A percentile compares a stretch with the other conserved stretches of the same genome.
Evolutionary conservation across 371 early-diverging fungal genomes (phyloP).

Genomic region (Apophysomyces trapeziformis): DNA sequence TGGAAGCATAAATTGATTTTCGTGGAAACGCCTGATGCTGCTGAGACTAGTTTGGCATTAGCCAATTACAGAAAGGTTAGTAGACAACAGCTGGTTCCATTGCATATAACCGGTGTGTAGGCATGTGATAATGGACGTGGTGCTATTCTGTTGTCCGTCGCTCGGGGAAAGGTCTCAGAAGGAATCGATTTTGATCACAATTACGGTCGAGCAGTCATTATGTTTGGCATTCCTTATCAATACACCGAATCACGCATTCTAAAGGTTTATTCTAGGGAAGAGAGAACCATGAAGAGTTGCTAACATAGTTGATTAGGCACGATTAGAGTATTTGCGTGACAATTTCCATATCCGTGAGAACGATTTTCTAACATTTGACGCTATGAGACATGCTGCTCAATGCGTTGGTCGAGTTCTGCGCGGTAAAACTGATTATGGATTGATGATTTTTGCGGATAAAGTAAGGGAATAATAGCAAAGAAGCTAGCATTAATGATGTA

Average conservation of each 20-base stretch:
- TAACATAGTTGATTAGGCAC: slow-evolving; percentile 61
- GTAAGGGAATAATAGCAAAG: slow-evolving; percentile 31
- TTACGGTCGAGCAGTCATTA: slow-evolving; percentile 98
- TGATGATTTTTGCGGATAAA: slow-evolving; percentile 99
- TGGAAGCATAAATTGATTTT: slow-evolving; percentile 98
- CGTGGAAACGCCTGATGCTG: slow-evolving; percentile 99
- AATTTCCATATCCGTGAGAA: slow-evolving; percentile 95
- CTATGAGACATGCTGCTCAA: slow-evolving; percentile 99
- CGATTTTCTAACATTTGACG: slow-evolving; percentile 99
- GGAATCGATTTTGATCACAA: slow-evolving; percentile 99
- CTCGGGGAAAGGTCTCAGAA: slow-evolving; percentile 99
- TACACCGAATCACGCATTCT: slow-evolving; percentile 97
- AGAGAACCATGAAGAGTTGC: background rate
- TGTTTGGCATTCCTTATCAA: slow-evolving; percentile 99
- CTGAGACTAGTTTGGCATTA: slow-evolving; percentile 97
- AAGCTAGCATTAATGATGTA: slow-evolving; percentile 1
- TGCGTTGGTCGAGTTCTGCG: slow-evolving; percentile 98
- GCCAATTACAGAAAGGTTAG: slow-evolving; percentile 89
- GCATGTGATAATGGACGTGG: slow-evolving; percentile 99
- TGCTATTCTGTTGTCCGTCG: slow-evolving; percentile 98
- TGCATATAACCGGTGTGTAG: slow-evolving; percentile 25
- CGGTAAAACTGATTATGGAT: slow-evolving; percentile 99
- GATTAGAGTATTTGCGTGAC: slow-evolving; percentile 95
- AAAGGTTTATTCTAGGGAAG: slow-evolving; percentile 55
- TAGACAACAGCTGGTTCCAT: background rate